Base-by-base conservation (phyloP, 495 filamentous ascomycete genomes). In the Podospora sp. region DNA sequence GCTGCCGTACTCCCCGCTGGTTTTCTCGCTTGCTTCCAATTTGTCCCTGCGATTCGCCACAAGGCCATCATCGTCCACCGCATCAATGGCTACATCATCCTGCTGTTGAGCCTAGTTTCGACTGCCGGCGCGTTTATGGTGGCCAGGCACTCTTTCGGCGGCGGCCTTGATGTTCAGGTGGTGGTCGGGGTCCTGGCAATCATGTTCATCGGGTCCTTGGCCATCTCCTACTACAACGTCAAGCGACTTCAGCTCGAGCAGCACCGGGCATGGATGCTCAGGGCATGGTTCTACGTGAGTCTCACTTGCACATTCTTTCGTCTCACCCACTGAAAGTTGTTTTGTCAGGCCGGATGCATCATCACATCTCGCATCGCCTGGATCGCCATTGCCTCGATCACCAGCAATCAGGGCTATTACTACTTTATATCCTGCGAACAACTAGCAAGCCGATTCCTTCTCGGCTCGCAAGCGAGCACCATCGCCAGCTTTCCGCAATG, bases 241-340 rank as follows among this genome's bases (percentile, higher is more conserved):
- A 84, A 83, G 71, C 72, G 78, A 3, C 69, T 84, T 8, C 84
- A 84, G 62, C 82, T 88, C 46, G 84, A 86, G 35, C 80, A 86
- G 65, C 86, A 89, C 66, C 73, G 85, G 7, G 81, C 81, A 1
- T 89, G 85, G 85, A 88, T 86, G 84, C 71, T 88, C 21, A 67
- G 86, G 40, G 73, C 80, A 0, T 80, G 80, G 80, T 78, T 74
- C 40, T 80, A 79, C 63, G 75, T 82, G 58, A 77, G 78, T 65
- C 68, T 9, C 27, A 4, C 26, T 9, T 25, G 8, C 24, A 50
- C 40, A 0, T n/a, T 21, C 25, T 36, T 7, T 35, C 24, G 6
- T 14, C 18, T 6, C 4, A 16, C 0, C 12, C 11, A 18, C 25
- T 9, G 4, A 22, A 33, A 20, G 20, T 14, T 0, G 12, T 20